Evolutionary conservation across 805 yeast species (phyloP).

Genomic region (Yarrowia sp.): DNA sequence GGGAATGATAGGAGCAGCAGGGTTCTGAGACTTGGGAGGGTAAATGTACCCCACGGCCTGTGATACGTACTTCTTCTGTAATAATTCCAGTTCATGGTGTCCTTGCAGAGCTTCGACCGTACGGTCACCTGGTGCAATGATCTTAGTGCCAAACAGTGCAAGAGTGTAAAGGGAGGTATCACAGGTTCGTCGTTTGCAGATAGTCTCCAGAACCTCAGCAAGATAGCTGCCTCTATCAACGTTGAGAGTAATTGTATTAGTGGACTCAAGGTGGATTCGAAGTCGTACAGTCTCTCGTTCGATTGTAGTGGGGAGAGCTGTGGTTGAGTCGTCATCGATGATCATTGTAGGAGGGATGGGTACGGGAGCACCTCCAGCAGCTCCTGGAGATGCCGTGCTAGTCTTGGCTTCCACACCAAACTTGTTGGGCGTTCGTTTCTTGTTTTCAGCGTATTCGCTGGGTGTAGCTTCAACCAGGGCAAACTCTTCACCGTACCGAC

Average conservation of each 20-base stretch:
- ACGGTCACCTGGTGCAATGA: conserved; percentile 42
- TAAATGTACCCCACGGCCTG: conserved; percentile 44
- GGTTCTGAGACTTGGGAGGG: conserved; percentile 47
- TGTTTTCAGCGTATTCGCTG: conserved; percentile 49
- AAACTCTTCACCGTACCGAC: conserved; percentile 81
- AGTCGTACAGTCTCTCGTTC: conserved; percentile 18
- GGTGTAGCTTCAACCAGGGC: conserved; percentile 68
- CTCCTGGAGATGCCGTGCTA: conserved; percentile 13
- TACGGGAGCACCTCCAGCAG: not conserved
- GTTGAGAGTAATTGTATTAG: conserved; percentile 13
- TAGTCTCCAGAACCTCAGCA: conserved; percentile 45
- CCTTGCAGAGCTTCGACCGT: conserved; percentile 55
- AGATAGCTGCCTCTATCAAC: conserved; percentile 43
- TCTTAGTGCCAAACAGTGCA: conserved; percentile 47
- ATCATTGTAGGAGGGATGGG: conserved; percentile 9
- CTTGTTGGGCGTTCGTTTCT: conserved; percentile 49
- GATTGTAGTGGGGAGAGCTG: conserved; percentile 18
- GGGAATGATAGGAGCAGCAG: conserved; percentile 47
- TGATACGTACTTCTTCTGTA: conserved; percentile 55
- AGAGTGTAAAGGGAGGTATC: conserved; percentile 49
- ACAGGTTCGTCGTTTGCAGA: conserved; percentile 48
- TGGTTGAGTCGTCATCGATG: conserved; percentile 8
- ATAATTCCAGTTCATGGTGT: conserved; percentile 53
- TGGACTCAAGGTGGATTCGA: conserved; percentile 40
- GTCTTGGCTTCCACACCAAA: conserved; percentile 34